A percentile compares a stretch with the other conserved stretches of the same genome.
Evolutionary conservation across 257 asterid species (phyloP).

Genomic region (Fraxinus americana): DNA sequence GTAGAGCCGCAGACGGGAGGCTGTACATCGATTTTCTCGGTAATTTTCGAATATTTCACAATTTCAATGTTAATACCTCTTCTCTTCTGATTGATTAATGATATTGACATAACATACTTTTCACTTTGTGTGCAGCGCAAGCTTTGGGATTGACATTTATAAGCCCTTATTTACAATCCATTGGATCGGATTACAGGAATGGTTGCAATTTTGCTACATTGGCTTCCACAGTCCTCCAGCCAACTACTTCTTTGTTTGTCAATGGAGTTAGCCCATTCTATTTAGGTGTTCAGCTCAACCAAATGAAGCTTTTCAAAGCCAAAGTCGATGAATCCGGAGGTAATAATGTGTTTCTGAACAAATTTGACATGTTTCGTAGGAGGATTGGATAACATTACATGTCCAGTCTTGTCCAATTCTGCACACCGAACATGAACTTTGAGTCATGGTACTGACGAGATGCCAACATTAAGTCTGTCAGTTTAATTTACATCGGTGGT

Average conservation of each 20-base stretch:
- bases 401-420: not conserved
- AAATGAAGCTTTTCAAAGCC: slow-evolving; percentile 63
- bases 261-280: slow-evolving; percentile 81
- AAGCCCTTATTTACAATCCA: slow-evolving; percentile 76
- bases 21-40: slow-evolving; percentile 80
- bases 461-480: too few relatives aligned
- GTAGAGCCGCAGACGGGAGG: slow-evolving; percentile 84
- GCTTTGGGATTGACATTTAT: slow-evolving; percentile 65
- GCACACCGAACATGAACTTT: not conserved
- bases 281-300: slow-evolving; percentile 77
- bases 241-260: slow-evolving; percentile 66
- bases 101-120: not conserved
- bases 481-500: too few relatives aligned
- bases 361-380: not conserved
- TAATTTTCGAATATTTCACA: slow-evolving; percentile 19
- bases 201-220: slow-evolving; percentile 82
- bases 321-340: slow-evolving; percentile 36
- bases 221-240: slow-evolving; percentile 74
- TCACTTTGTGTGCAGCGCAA: slow-evolving; percentile 55
- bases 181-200: slow-evolving; percentile 73
- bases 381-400: too few relatives aligned
- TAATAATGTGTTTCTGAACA: not conserved
- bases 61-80: not conserved
- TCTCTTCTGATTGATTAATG: not conserved
- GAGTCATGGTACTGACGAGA: too few relatives aligned